Evolutionary conservation across 768 basidiomycete species (phyloP).

Genomic region (Leccinum disarticulatum): DNA sequence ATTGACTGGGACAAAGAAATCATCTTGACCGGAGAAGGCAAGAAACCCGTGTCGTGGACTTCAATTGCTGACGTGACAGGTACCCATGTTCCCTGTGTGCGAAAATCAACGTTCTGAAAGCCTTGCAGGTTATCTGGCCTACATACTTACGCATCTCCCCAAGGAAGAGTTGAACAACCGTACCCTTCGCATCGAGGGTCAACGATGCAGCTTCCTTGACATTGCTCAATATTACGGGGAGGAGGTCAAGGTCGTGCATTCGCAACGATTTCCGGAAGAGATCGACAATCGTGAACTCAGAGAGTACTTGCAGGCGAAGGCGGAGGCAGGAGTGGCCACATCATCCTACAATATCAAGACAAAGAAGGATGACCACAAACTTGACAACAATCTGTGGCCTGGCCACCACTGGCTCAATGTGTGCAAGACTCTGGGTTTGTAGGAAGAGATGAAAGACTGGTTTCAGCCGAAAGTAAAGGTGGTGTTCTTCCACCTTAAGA

Average conservation of each 20-base stretch:
- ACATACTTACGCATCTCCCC: slow-evolving; percentile 21
- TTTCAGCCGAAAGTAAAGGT: neutral
- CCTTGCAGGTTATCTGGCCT: slow-evolving; percentile 18
- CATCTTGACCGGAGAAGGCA: slow-evolving; percentile 20
- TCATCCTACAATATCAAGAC: slow-evolving; percentile 10
- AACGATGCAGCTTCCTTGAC: slow-evolving; percentile 12
- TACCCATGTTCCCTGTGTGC: neutral
- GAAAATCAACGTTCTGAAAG: neutral
- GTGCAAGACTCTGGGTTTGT: slow-evolving; percentile 17
- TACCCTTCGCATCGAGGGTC: slow-evolving; percentile 20
- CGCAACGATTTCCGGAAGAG: slow-evolving; percentile 5
- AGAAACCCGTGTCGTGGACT: slow-evolving; percentile 25
- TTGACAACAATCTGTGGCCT: slow-evolving; percentile 27
- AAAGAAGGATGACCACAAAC: slow-evolving; percentile 18
- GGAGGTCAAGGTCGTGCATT: slow-evolving; percentile 3
- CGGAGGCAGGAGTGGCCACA: slow-evolving; percentile 7
- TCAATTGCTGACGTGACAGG: slow-evolving; percentile 24
- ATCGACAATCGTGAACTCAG: slow-evolving; percentile 11
- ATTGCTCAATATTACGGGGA: slow-evolving; percentile 14
- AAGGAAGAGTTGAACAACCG: slow-evolving; percentile 9
- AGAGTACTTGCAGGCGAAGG: slow-evolving; percentile 17
- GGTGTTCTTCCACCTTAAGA: neutral
- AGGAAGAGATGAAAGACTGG: neutral
- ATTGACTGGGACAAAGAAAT: slow-evolving; percentile 15
- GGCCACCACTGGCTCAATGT: slow-evolving; percentile 29